These are phyloP conservation scores for Marvania coccoides DNA, from an alignment of 139 green algal genomes.

Conservation along the genomic window DNA sequence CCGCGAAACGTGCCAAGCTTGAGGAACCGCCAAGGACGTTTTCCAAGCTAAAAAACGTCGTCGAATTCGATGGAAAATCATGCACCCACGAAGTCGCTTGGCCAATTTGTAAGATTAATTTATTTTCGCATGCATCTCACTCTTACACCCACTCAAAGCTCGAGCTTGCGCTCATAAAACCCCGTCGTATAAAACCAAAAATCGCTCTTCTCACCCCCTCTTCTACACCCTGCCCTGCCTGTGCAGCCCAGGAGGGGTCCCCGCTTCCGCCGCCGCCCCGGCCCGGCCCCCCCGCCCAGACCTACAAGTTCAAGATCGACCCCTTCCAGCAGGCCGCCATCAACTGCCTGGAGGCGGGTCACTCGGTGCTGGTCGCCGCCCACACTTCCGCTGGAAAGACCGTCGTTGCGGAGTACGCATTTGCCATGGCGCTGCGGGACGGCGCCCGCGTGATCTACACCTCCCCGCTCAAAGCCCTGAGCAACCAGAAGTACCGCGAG, in stretches of 20 bases:
- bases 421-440: slow-evolving; percentile 68
- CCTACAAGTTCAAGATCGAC: slow-evolving; percentile 64
- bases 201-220: not conserved
- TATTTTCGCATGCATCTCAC: slow-evolving; percentile 12
- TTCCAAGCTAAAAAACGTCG: slow-evolving; percentile 9
- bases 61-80: slow-evolving; percentile 58
- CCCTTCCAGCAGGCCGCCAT: slow-evolving; percentile 73
- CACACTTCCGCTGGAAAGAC: slow-evolving; percentile 84
- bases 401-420: slow-evolving; percentile 74
- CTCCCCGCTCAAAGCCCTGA: slow-evolving; percentile 78
- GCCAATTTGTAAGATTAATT: no score
- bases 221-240: not conserved
- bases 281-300: slow-evolving; percentile 22
- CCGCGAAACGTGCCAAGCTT: not conserved
- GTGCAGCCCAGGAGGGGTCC: slow-evolving; percentile 25
- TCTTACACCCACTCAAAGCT: not conserved
- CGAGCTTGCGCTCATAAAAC: not conserved
- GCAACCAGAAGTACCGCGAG: slow-evolving; percentile 82
- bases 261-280: slow-evolving; percentile 30
- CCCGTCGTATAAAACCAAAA: not conserved
- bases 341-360: slow-evolving; percentile 56
- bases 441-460: slow-evolving; percentile 70
- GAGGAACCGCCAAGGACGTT: not conserved
- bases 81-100: slow-evolving; percentile 79
- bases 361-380: slow-evolving; percentile 65